A percentile compares a stretch with the other conserved stretches of the same genome.
Evolutionary conservation across 169 alveolate species (phyloP).

Genomic region (Eimeria falciformis): DNA sequence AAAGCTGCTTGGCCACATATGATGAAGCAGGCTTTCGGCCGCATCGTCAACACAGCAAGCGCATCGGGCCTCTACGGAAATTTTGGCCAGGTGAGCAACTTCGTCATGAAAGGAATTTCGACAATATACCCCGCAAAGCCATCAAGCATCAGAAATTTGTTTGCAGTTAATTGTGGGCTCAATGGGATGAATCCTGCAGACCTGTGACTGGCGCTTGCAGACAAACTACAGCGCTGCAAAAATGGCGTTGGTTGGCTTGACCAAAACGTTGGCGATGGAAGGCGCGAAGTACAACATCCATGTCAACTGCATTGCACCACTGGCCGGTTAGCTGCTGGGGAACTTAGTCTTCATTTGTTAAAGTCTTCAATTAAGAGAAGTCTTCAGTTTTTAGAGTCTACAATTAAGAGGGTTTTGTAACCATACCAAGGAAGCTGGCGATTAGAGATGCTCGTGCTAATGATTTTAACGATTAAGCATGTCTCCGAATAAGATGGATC

Average conservation of each 20-base stretch:
- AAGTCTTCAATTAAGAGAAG: too few species aligned
- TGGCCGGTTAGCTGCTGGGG: constrained; percentile 55
- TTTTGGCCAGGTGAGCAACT: constrained; percentile 80
- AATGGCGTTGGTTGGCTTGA: constrained; percentile 79
- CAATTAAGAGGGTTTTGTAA: too few species aligned
- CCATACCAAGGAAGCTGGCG: too few species aligned
- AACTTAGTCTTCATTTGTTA: background rate
- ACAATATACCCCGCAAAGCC: too few species aligned
- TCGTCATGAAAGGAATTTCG: too few species aligned
- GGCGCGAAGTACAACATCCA: constrained; percentile 74
- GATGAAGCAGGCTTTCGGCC: constrained; percentile 90
- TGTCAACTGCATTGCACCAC: constrained; percentile 79
- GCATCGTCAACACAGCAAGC: constrained; percentile 88
- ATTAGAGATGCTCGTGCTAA: background rate
- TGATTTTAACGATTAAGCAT: background rate
- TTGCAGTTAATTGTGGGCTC: background rate
- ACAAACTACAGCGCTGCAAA: constrained; percentile 82
- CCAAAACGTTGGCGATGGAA: constrained; percentile 77
- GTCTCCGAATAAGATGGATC: too few species aligned
- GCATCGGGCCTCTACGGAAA: constrained; percentile 87
- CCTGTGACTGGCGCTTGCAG: constrained; percentile 51
- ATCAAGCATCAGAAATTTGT: background rate
- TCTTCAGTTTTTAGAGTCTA: too few species aligned
- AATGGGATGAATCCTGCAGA: background rate
- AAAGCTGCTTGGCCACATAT: constrained; percentile 94